Evolutionary conservation across 345 rosid genomes (phyloP).

Genomic region (Syzygium jambos): DNA sequence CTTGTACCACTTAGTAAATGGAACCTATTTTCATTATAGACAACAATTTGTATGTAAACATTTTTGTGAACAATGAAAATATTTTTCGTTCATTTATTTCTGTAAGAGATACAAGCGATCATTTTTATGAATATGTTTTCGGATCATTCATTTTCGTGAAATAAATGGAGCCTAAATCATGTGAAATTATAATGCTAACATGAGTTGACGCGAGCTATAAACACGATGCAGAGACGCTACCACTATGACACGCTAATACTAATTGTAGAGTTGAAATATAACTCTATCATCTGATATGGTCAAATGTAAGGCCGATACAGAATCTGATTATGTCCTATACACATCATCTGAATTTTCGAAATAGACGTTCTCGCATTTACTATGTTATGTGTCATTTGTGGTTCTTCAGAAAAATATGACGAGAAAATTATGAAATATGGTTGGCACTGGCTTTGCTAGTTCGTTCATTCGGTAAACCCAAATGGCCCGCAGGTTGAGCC

Average conservation of each 20-base stretch:
- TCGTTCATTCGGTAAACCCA: neutral
- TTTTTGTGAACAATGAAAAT: too few relatives aligned
- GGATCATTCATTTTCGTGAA: too few relatives aligned
- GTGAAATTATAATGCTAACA: neutral
- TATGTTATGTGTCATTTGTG: too few relatives aligned
- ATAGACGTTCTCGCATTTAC: neutral
- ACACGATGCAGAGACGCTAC: neutral
- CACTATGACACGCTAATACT: too few relatives aligned
- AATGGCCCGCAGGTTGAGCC: neutral
- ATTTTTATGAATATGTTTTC: too few relatives aligned
- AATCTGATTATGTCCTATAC: neutral
- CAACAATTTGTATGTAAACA: too few relatives aligned
- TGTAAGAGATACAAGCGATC: too few relatives aligned
- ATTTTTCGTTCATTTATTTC: too few relatives aligned
- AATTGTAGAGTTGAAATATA: neutral
- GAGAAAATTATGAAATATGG: neutral
- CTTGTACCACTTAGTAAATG: too few relatives aligned
- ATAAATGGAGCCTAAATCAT: too few relatives aligned
- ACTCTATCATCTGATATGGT: fast-evolving
- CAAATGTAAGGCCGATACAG: neutral
- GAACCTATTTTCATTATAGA: too few relatives aligned
- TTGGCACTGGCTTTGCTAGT: neutral
- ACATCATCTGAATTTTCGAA: neutral
- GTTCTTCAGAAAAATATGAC: neutral
- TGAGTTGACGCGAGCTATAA: neutral